Evolutionary conservation across 2,329 filamentous ascomycete species (phyloP).

Genomic region (Corynespora cassiicola): DNA sequence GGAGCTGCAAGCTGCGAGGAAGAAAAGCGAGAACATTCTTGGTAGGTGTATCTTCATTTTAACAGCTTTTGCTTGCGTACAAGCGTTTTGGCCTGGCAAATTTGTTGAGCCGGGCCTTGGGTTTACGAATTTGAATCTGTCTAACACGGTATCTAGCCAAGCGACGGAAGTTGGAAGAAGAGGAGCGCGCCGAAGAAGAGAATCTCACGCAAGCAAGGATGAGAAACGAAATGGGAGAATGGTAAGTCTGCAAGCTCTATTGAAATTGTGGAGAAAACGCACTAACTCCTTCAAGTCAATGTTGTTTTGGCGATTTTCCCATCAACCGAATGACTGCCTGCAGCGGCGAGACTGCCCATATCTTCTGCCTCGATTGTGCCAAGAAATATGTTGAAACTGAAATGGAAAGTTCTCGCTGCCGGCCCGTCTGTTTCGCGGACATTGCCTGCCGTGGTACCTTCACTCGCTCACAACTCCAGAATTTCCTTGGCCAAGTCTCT

Average conservation of each 20-base stretch:
- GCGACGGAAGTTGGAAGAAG: constrained; percentile 30
- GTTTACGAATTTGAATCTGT: too few relatives aligned
- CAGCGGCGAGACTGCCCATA: constrained; percentile 63
- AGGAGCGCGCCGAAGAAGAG: constrained; percentile 36
- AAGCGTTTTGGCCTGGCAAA: too few relatives aligned
- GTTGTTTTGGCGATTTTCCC: constrained; percentile 73
- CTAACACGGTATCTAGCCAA: too few relatives aligned
- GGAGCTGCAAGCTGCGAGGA: constrained; percentile 38
- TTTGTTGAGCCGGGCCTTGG: too few relatives aligned
- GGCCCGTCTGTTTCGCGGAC: constrained; percentile 73
- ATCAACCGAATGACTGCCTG: constrained; percentile 74
- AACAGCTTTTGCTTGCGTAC: too few relatives aligned
- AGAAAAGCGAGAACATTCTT: constrained; percentile 26
- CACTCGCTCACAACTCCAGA: constrained; percentile 58
- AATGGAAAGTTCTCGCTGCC: constrained; percentile 73
- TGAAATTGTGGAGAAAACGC: background rate
- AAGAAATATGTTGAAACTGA: constrained; percentile 69
- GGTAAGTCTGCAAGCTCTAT: constrained; percentile 33
- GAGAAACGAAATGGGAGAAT: constrained; percentile 66
- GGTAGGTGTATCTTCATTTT: constrained; percentile 14
- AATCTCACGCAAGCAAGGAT: constrained; percentile 38
- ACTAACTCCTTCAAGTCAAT: constrained; percentile 55
- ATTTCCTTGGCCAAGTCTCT: constrained; percentile 65
- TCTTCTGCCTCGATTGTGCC: constrained; percentile 74
- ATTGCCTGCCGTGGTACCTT: constrained; percentile 67